Base-by-base conservation (phyloP, 345 rosid genomes). In the Corchorus olitorius region DNA sequence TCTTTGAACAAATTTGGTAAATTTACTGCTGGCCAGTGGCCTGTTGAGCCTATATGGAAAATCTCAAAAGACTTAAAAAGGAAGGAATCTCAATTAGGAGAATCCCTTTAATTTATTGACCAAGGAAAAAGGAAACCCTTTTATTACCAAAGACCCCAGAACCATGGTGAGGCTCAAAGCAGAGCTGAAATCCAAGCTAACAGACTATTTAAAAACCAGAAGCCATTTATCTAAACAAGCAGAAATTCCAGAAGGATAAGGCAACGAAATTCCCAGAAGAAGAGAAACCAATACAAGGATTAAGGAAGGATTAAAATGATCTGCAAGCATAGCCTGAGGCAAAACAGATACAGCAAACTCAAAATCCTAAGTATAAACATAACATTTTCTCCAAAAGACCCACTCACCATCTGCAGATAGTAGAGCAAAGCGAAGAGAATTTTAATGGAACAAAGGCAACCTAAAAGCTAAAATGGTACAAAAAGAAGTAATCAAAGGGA, bases 241-340 rank as follows among this genome's bases (percentile, higher is more conserved):
- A 65, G 52, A 34, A 70, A n/a, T 45, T 45, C 52, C 59, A 34
- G 72, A 67, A 46, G 46, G 48, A n/a, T 54, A 70, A 70, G 43
- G 17, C 49, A 53, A 35, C 46, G 53, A 11, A 70, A 68, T 50
- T 70, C 74, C 74, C 17, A 70, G 34, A 70, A 62, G 22, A 70
- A 34, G 16, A 53, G 53, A 66, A 45, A 45, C 53, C 17, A 50
- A 50, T 50, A 4, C 2, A 13, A 13, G 53, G 43, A 39, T 27
- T 39, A 39, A 39, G 6, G 54, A 50, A 50, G n/a, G 54, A 27
- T 27, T 27, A 1, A 15, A 50, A 14, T 50, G 39, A 12, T 10
- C 2, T 19, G 54, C 37, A 45, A 46, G 9, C 39, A 46, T 6
- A 22, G 37, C 16, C 54, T 13, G 37, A 12, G 55, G 55, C 1